Evolutionary conservation across 2,329 filamentous ascomycete genomes (phyloP).

Genomic region (Fusarium oligoseptatum): DNA sequence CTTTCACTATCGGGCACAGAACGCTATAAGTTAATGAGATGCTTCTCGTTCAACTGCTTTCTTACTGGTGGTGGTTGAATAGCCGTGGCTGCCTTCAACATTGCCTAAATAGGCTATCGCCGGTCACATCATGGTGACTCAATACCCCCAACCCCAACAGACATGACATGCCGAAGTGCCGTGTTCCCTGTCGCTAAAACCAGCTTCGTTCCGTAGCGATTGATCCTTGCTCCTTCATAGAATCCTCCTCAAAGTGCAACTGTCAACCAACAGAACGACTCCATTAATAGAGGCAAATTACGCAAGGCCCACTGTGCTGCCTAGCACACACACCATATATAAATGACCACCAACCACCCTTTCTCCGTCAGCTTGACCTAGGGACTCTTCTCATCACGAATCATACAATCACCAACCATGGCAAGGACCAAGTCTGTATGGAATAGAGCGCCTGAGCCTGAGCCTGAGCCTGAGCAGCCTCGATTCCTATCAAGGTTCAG

Average conservation of each 20-base stretch:
- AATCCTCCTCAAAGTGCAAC: background rate
- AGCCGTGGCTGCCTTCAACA: background rate
- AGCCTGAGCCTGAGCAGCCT: background rate
- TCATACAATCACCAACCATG: background rate
- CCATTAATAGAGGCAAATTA: background rate
- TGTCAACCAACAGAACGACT: background rate
- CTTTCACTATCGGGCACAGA: background rate
- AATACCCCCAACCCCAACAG: background rate
- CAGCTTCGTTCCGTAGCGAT: background rate
- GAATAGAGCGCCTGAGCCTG: background rate
- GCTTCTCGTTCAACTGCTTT: background rate
- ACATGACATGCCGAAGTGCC: background rate
- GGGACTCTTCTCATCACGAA: background rate
- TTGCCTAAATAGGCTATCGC: background rate
- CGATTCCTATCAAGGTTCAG: background rate
- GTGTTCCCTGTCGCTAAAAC: background rate
- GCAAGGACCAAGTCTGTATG: background rate
- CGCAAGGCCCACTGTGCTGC: background rate
- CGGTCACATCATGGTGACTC: background rate
- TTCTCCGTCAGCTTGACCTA: background rate
- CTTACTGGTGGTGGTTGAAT: background rate
- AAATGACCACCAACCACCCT: background rate
- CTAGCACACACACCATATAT: background rate
- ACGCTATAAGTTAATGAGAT: background rate
- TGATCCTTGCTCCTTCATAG: background rate